These are phyloP conservation scores for Thuja plicata DNA, from an alignment of 83 land plant species.

Conservation along the genomic window DNA sequence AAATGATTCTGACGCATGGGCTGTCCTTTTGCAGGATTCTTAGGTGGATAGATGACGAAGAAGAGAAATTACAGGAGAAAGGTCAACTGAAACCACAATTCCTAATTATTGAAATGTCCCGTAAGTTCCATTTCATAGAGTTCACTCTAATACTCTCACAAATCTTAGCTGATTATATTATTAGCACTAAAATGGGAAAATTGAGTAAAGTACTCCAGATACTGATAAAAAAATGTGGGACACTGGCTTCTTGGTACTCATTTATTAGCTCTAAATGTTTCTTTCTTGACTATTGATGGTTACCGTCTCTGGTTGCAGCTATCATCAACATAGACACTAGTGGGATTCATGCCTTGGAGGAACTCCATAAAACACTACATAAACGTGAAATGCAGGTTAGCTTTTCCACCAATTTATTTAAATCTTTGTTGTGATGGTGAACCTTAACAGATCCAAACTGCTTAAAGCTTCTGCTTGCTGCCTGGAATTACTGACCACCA, in stretches of 20 bases:
- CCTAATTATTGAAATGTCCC: constrained; percentile 70
- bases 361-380: constrained; percentile 54
- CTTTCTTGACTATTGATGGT: not conserved
- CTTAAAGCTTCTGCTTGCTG: not conserved
- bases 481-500: not conserved
- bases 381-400: constrained; percentile 66
- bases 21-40: constrained; percentile 39
- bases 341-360: constrained; percentile 80
- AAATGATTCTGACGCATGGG: not conserved
- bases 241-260: not conserved
- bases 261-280: not conserved
- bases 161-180: not conserved
- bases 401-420: not conserved
- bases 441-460: not conserved
- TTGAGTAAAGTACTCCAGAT: not conserved
- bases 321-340: constrained; percentile 86
- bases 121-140: constrained; percentile 39
- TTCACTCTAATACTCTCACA: not conserved
- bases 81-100: constrained; percentile 41
- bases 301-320: constrained; percentile 48
- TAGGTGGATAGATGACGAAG: constrained; percentile 73
- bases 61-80: constrained; percentile 19
- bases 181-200: not conserved
- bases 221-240: not conserved
- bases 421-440: not conserved